Evolutionary conservation across 2,329 filamentous ascomycete genomes (phyloP), one percentile per base, ranked within the genome.

Genomic region (Hirsutella minnesotensis): DNA sequence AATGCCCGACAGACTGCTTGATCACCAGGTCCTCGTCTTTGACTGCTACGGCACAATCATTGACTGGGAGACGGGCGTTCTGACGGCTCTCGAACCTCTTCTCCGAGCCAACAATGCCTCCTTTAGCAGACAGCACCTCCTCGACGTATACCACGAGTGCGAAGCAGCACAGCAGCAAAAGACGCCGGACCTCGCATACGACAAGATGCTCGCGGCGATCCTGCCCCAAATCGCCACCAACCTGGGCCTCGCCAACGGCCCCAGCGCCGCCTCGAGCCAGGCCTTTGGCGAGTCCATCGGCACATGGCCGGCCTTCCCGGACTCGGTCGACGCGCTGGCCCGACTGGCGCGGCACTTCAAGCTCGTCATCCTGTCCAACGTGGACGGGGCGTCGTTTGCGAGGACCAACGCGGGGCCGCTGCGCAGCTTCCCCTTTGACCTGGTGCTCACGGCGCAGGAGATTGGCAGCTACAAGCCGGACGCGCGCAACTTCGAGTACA

Each of bases 41-140:
- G 84, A 90, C 62, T 79, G 83, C 65, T 89, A 85, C 59, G 83
- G 84, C 58, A 90, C 85, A 0, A 71, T 89, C 3, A 76, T 89
- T 46, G 82, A 89, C 66, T 87, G 82, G 83, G 81, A 87, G 58
- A 57, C 65, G n/a, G 82, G 82, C 45, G 72, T 86, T 44, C 60
- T 72, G 41, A 49, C 60, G 3, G 68, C 72, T 3, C 67, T 87
- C 2, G 52, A 59, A 20, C 68, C 73, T 0, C 54, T 75, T 7
- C 59, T 70, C 42, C 53, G 67, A 33, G 60, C 56, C n/a, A 61
- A 72, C 0, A 61, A 66, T 0, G 22, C 57, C 3, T 47, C 55
- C 5, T 61, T 70, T 27, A 49, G 61, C 29, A 60, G 64, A 9
- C 57, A 64, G 13, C 62, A 63, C 42, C 63, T 67, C 13, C 58